Evolutionary conservation across 176 grass and related monocot genomes (phyloP).

Genomic region (Cenchrus americanus): DNA sequence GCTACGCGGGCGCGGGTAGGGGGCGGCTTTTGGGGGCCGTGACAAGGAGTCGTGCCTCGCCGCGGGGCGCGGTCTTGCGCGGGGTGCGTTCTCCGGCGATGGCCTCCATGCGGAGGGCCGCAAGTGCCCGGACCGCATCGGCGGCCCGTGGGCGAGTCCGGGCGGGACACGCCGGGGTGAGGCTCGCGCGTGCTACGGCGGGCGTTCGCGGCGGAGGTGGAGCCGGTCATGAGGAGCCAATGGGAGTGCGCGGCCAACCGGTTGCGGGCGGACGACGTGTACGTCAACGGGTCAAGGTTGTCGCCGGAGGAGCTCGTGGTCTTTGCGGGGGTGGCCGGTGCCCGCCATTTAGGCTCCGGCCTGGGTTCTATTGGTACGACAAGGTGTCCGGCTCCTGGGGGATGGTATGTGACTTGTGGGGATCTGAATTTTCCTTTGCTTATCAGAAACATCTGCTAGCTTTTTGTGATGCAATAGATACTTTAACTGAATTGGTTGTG

Average conservation of each 20-base stretch:
- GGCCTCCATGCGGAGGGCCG: slow-evolving; percentile 96
- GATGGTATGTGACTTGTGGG: no score
- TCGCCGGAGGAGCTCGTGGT: slow-evolving; percentile 62
- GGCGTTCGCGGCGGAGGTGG: slow-evolving; percentile 66
- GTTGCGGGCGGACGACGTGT: slow-evolving; percentile 75
- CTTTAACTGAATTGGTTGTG: no score
- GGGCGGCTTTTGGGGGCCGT: slow-evolving; percentile 62
- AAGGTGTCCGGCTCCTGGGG: no score
- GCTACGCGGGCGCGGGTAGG: slow-evolving; percentile 75
- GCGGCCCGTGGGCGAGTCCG: slow-evolving; percentile 63
- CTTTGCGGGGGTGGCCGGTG: slow-evolving; percentile 67
- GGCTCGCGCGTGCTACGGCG: slow-evolving; percentile 70
- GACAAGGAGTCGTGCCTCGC: slow-evolving; percentile 76
- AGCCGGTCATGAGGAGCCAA: slow-evolving; percentile 82
- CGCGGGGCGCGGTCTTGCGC: slow-evolving; percentile 75
- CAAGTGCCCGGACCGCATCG: slow-evolving; percentile 81
- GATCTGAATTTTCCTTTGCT: no score
- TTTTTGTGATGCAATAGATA: no score
- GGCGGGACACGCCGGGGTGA: slow-evolving; percentile 63
- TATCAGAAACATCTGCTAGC: no score
- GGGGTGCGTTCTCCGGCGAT: slow-evolving; percentile 72
- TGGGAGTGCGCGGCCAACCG: slow-evolving; percentile 71
- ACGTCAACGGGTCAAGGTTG: slow-evolving; percentile 70
- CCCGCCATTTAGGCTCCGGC: slow-evolving; percentile 72
- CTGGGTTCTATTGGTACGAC: no score